Base-by-base conservation (phyloP, 2,329 filamentous ascomycete species). In the Venturia asperata region DNA sequence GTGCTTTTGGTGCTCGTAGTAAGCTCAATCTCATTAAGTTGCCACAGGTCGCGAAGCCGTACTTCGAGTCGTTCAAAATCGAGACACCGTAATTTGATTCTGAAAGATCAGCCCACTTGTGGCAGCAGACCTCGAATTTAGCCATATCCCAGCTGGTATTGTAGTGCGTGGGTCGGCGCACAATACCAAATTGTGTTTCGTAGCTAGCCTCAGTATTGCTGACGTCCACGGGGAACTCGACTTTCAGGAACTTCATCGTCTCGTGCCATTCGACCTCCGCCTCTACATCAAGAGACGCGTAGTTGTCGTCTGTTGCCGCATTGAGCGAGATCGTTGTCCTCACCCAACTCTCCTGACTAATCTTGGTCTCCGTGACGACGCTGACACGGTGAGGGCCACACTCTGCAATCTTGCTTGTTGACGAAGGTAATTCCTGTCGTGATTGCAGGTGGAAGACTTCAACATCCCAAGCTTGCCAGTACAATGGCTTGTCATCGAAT, bases 131-230 rank as follows among this genome's bases (percentile, higher is more conserved):
- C 79, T 97, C 92, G 71, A 97, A 97, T 72, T 96, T 96, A 72
- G 92, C 92, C 92, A 96, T 96, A 73, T 96, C 92, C 92, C 92
- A 96, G 70, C 85, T 89, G 3, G 94, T 99, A 79, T 99, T 99
- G 83, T 97, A 97, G 78, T 99, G 94, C 0, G 94, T 99, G 2
- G 94, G 93, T 39, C 94, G 85, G 70, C 86, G 86, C 68, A 94
- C 87, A 70, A 97, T 86, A 70, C 93, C 93, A 72, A 91, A 97
- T 72, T 96, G 92, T 9, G 91, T 96, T 77, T 99, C 94, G 75
- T 99, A 99, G 15, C 87, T 90, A 41, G 94, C 94, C 77, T 97
- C 92, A 0, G 89, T 96, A 77, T 93, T 97, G 70, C 87, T 85
- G 68, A 97, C 83, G 71, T 95, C 88, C 68, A 97, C 92, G 0